These are phyloP conservation scores for Hydrangea macrophylla DNA, from an alignment of 148 eudicot species.

Conservation along the genomic window DNA sequence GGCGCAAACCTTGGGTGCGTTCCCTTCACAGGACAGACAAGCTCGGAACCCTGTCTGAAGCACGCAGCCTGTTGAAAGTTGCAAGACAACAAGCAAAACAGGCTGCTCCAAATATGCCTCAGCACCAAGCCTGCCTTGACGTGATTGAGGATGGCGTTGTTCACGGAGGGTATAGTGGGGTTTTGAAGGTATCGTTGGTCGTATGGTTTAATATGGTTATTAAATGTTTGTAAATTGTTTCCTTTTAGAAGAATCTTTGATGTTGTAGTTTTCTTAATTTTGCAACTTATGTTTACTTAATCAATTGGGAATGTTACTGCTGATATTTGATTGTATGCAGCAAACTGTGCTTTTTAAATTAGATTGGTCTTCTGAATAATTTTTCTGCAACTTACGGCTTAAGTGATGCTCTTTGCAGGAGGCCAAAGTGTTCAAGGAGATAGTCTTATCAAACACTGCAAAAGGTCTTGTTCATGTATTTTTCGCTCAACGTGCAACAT, in stretches of 20 bases:
- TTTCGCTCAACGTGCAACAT: slow-evolving; percentile 77
- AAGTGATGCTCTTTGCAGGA: slow-evolving; percentile 45
- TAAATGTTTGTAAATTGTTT: neutral
- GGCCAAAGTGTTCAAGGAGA: slow-evolving; percentile 49
- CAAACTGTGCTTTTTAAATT: neutral
- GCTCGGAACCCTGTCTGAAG: slow-evolving; percentile 70
- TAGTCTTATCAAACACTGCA: slow-evolving; percentile 62
- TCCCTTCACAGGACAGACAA: slow-evolving; percentile 79
- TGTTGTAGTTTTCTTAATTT: neutral
- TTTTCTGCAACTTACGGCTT: slow-evolving; percentile 5
- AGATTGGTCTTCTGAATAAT: neutral
- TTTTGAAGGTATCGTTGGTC: slow-evolving; percentile 55
- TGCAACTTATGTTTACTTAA: neutral
- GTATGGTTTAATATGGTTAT: neutral
- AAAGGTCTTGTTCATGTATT: slow-evolving; percentile 85
- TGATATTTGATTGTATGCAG: neutral
- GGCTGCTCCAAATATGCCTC: slow-evolving; percentile 78
- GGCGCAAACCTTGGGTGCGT: slow-evolving; percentile 78
- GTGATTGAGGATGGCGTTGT: slow-evolving; percentile 79
- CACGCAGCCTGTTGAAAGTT: slow-evolving; percentile 46
- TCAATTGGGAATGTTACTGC: neutral
- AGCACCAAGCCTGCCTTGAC: slow-evolving; percentile 84
- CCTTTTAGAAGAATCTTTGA: neutral
- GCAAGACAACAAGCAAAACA: slow-evolving; percentile 79
- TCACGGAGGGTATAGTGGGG: slow-evolving; percentile 82